Base-by-base conservation (phyloP, 2,329 filamentous ascomycete species). In the Nemania sp. region DNA sequence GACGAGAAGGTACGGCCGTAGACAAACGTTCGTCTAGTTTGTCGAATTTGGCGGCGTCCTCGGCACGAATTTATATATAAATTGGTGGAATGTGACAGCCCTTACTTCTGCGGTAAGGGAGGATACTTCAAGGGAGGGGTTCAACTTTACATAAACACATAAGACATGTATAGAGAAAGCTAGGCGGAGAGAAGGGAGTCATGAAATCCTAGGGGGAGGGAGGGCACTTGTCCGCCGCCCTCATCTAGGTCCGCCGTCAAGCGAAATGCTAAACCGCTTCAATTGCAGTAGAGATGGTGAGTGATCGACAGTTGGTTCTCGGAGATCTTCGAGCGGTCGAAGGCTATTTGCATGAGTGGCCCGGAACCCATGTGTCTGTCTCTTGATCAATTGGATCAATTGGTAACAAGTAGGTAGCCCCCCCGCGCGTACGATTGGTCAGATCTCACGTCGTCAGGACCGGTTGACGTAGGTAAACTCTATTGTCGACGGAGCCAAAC, bases 301-400 rank as follows among this genome's bases (percentile, higher is more conserved):
- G 64, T 52, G 75, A 76, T 76, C 72, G 72, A 68, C 73, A 66
- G 66, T 70, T 62, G 67, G 66, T 70, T 62, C 64, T 64, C 67
- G 60, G 55, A 59, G 72, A 75, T 74, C 71, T 71, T 70, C 66
- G 66, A 70, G 49, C 65, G 61, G 59, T 64, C 52, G 71, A 67
- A 72, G 58, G 32, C 26, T 47, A 65, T 62, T 62, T 60, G 54
- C 22, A 58, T 20, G 35, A 45, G 60, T 62, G 60, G 67, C 64
- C 71, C 68, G 66, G 69, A 66, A 70, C 67, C 67, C 59, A 66
- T 59, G 70, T 57, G 66, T n/a, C n/a, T 67, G 68, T 71, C 69
- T 64, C 62, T 57, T 27, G 35, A 8, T 35, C 32, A 35, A 35
- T 35, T 8, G 32, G 32, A 11, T 35, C 6, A 11, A 11, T 32